Conservation (phyloP, 305 asterid species). For the Solanum hybrid region DNA sequence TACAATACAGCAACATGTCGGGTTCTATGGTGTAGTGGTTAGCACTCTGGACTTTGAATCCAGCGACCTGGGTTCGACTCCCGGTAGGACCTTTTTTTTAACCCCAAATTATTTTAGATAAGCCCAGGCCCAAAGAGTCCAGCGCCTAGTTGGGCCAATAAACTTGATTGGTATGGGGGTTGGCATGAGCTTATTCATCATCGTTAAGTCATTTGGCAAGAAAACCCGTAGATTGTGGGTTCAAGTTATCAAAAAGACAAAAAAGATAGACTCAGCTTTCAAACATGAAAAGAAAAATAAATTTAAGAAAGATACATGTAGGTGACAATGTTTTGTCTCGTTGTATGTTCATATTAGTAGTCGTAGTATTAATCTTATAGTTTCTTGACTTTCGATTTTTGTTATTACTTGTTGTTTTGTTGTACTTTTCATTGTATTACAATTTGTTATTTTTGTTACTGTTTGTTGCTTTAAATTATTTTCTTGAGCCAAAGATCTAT, state of each 20-base stretch:
- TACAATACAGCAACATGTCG: fast-evolving
- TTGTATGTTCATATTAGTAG: background rate
- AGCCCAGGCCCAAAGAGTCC: background rate
- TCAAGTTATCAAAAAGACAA: no score
- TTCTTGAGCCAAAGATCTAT: no score
- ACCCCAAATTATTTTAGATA: background rate
- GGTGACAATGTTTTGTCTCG: background rate
- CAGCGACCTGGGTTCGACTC: conserved; percentile 99
- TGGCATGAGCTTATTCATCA: background rate
- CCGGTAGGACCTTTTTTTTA: conserved; percentile 65
- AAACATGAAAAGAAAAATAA: no score
- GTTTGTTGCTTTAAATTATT: no score
- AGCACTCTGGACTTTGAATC: conserved; percentile 99
- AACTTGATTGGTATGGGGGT: background rate
- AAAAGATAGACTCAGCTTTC: no score
- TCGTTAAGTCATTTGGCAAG: background rate
- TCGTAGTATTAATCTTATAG: background rate
- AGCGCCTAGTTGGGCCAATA: background rate
- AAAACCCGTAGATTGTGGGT: background rate
- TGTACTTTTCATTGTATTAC: background rate
- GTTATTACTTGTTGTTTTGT: no score
- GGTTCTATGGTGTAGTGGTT: conserved; percentile 39
- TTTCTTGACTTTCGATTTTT: background rate
- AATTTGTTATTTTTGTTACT: background rate
- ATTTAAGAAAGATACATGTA: no score